phyloP scores from a whole-genome alignment of 495 filamentous ascomycete species.

The Chlorociboria aeruginascens region DNA sequence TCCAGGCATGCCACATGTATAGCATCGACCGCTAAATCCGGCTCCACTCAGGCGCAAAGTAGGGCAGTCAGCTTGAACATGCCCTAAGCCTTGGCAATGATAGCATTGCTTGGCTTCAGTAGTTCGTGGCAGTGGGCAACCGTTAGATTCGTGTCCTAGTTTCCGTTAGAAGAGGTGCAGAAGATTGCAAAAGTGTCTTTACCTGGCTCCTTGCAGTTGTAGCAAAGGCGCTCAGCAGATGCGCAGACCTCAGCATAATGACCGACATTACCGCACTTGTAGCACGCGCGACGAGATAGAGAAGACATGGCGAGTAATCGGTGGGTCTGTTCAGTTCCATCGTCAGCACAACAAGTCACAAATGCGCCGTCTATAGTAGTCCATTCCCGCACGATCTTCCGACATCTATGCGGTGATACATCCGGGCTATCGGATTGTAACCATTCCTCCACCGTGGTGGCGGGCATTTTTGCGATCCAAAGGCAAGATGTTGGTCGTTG shows the following conservation, averaged over 20 bases:
- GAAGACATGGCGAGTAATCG: constrained; percentile 59
- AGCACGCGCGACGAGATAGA: constrained; percentile 94
- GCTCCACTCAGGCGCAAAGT: constrained; percentile 82
- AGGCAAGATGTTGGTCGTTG: neutral
- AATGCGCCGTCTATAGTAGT: constrained; percentile 20
- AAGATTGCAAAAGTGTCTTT: constrained; percentile 5
- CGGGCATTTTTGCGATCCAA: constrained; percentile 16
- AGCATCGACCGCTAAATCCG: constrained; percentile 75
- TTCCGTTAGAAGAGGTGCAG: neutral
- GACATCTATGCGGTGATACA: constrained; percentile 23
- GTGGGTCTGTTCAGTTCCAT: constrained; percentile 27
- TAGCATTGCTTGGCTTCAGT: constrained; percentile 99
- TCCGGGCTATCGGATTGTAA: constrained; percentile 11
- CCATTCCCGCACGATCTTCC: constrained; percentile 24
- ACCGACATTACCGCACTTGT: constrained; percentile 99
- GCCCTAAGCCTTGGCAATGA: constrained; percentile 95
- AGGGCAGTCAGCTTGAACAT: constrained; percentile 98
- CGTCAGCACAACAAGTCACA: constrained; percentile 26
- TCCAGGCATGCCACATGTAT: constrained; percentile 85
- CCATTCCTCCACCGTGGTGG: constrained; percentile 21
- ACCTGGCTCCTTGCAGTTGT: constrained; percentile 70
- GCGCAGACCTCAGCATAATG: constrained; percentile 98
- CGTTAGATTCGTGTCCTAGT: constrained; percentile 92
- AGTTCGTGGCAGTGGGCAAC: constrained; percentile 88
- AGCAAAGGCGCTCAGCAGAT: constrained; percentile 93